Base-by-base conservation (phyloP, 108 stramenopile species). In the Licmophora abbreviata region DNA sequence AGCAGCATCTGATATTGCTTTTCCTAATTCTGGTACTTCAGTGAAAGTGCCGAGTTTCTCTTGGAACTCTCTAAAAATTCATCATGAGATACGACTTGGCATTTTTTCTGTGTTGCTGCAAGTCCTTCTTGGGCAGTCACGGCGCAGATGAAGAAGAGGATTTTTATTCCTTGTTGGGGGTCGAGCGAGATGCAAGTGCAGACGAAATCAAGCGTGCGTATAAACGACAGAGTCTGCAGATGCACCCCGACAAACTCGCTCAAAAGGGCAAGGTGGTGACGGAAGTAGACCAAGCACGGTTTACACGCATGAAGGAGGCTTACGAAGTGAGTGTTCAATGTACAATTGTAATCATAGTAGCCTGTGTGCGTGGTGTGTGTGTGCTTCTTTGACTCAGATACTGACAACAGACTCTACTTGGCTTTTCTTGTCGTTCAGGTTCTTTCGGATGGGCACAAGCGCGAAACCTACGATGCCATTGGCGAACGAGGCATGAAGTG, bases 161-260 rank as follows among this genome's bases (percentile, higher is more conserved):
- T 54, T 94, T 77, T 70, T 95, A 95, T 69, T 56, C 58, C 5
- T 56, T 93, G 30, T 66, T 95, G 9, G 68, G 58, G 29, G 59
- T 91, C 8, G 68, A 77, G 30, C 35, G 54, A 15, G 69, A 85
- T 44, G 91, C 92, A 17, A 54, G 69, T 11, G 59, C 48, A 17
- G 90, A 92, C 3, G 94, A 95, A 51, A 91, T 98, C 48, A 96
- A 95, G 52, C 59, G 78, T 28, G 93, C 94, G 25, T 97, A 97
- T 76, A 95, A 94, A 52, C 71, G 77, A 21, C 81, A 88, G 68
- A 75, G 74, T 24, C 76, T 97, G 8, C 77, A 79, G 50, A 86
- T 97, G 83, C 97, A 98, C 59, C 97, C 97, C 9, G 97, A 98
- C 79, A 98, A 97, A 67, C 75, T 95, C 9, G 92, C 92, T 10